Base-by-base conservation (phyloP, 805 yeast genomes). In the Barnettozyma botsteinii region DNA sequence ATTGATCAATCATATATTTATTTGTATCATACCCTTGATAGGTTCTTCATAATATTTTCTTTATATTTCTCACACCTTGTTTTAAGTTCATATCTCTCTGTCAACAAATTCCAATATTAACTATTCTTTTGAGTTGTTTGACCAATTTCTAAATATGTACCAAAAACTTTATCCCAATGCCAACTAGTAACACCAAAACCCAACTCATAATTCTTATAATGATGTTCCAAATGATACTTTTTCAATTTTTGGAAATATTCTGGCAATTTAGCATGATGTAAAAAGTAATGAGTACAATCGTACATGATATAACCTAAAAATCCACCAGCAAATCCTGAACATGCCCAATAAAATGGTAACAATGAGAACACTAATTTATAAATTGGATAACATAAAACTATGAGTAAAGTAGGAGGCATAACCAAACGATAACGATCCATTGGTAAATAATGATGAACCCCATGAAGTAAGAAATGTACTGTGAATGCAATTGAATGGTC, bases 171-270 rank as follows among this genome's bases (percentile, higher is more conserved):
- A 62, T 93, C 98, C 98, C 98, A 93, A 65, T 86, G 86, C 65
- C 77, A 79, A 46, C 88, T 75, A 23, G 98, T 87, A 47, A 93
- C 98, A 51, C 99, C 99, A 53, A 89, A 93, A 1, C 98, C 99
- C 52, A 89, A 67, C 64, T 94, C 95, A 64, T 86, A 93, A 65
- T 93, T 91, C 69, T 91, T 89, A 71, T 93, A 93, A 61, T 93
- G 99, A 64, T 93, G 99, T 62, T 91, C 98, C 64, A 93, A 73
- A 62, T 93, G 99, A 60, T 87, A 81, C 37, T 84, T 85, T 65
- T 93, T 93, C 57, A 87, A 68, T 23, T 75, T 79, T 60, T 85
- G 88, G 65, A 87, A 67, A 58, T 70, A 83, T 30, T 66, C 55
- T 19, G 98, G 98, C 55, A 93, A 70, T 56, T 72, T 73, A 28